These are phyloP conservation scores for Clarireedia monteithiana DNA, from an alignment of 2,329 filamentous ascomycete species.

Conservation along the genomic window DNA sequence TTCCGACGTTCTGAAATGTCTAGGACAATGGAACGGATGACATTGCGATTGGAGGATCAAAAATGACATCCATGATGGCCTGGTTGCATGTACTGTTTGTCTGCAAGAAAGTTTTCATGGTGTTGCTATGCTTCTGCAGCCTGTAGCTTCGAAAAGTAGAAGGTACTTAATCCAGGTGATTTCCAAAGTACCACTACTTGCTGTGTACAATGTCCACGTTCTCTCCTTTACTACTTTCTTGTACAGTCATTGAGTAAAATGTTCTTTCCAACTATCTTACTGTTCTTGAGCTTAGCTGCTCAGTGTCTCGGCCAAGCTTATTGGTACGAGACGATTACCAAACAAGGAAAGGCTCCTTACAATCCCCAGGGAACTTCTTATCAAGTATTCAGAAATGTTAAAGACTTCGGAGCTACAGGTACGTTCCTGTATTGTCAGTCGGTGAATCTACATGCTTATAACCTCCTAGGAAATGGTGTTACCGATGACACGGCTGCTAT, in stretches of 20 bases:
- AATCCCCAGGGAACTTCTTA: constrained; percentile 13
- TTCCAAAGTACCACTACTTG: background rate
- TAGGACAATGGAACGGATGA: background rate
- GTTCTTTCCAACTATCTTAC: background rate
- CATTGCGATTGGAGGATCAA: background rate
- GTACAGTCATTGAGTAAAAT: background rate
- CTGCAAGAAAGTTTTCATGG: too few species aligned
- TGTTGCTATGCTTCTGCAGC: background rate
- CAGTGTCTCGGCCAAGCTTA: constrained; percentile 11
- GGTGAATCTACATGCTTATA: constrained; percentile 54
- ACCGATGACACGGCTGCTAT: constrained; percentile 81
- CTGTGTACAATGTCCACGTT: background rate
- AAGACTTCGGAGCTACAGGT: constrained; percentile 17
- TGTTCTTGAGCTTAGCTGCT: background rate
- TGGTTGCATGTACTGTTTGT: too few species aligned
- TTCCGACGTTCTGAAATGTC: background rate
- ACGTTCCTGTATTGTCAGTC: background rate
- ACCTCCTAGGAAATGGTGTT: constrained; percentile 50
- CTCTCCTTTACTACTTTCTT: background rate
- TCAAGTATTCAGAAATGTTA: constrained; percentile 19
- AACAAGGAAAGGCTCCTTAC: constrained; percentile 19
- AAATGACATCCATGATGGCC: too few species aligned
- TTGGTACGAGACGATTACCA: constrained; percentile 20
- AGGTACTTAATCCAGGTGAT: background rate
- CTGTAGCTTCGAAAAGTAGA: background rate